A percentile compares a stretch with the other conserved stretches of the same genome.
Conservation (phyloP, 2,329 filamentous ascomycete species). For the Phyllosticta paracitricarpa region DNA sequence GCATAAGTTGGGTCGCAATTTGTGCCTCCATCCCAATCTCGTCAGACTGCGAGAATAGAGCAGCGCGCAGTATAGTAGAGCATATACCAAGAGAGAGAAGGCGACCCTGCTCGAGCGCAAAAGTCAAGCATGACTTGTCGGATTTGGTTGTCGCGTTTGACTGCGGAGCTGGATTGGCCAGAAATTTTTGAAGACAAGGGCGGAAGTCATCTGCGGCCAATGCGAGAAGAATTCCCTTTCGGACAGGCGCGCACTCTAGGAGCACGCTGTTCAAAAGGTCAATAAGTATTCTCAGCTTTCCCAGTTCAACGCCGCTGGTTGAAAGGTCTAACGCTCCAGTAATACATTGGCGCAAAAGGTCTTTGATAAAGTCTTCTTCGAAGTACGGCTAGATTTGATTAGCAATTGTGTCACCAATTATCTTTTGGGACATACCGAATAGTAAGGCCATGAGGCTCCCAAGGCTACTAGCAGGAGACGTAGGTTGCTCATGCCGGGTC, state of each 20-base stretch:
- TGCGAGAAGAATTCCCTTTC: slow-evolving; percentile 16
- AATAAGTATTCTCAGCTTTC: not conserved
- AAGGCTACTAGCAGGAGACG: not conserved
- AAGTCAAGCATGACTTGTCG: slow-evolving; percentile 13
- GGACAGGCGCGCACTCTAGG: slow-evolving; percentile 10
- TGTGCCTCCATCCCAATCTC: slow-evolving; percentile 14
- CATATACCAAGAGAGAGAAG: slow-evolving; percentile 18
- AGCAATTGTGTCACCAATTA: not conserved
- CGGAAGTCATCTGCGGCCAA: slow-evolving; percentile 20
- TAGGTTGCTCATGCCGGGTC: not conserved
- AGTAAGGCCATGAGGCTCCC: not conserved
- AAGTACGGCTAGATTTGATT: not conserved
- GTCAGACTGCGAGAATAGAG: slow-evolving; percentile 14
- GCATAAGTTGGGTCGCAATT: slow-evolving; percentile 18
- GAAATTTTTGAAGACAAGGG: slow-evolving; percentile 15
- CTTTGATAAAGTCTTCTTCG: not conserved
- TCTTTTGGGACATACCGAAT: not conserved
- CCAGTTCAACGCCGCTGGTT: not conserved
- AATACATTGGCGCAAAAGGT: not conserved
- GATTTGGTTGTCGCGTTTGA: not conserved
- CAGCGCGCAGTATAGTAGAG: slow-evolving; percentile 20
- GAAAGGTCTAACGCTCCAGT: not conserved
- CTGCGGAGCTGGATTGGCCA: slow-evolving; percentile 3
- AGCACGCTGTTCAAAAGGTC: not conserved
- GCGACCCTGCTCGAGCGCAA: slow-evolving; percentile 12